Conservation (phyloP, 2,329 filamentous ascomycete genomes). For the Myriosclerotinia curreyana region DNA sequence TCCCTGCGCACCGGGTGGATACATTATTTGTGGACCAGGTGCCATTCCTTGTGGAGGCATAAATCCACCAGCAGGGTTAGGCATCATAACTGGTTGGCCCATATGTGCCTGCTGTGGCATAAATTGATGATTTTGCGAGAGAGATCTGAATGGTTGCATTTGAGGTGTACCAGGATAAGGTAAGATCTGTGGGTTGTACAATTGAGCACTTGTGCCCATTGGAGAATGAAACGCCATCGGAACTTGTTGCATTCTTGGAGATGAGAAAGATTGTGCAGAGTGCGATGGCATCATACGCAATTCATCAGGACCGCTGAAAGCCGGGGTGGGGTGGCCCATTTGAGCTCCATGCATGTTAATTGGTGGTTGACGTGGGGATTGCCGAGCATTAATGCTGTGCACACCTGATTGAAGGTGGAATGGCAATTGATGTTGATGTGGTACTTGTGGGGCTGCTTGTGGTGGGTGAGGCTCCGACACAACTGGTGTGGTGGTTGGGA, state of each 20-base stretch:
- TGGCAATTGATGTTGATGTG: conserved; percentile 81
- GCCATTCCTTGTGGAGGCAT: conserved; percentile 73
- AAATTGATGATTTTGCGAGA: conserved; percentile 70
- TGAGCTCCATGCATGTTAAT: conserved; percentile 75
- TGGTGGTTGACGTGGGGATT: conserved; percentile 71
- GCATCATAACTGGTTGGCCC: conserved; percentile 77
- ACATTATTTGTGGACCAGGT: conserved; percentile 77
- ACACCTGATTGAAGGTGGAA: conserved; percentile 75
- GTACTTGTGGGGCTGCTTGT: conserved; percentile 67
- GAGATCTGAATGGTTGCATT: conserved; percentile 68
- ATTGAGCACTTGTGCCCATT: conserved; percentile 66
- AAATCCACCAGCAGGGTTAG: conserved; percentile 65
- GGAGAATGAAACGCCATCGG: conserved; percentile 70
- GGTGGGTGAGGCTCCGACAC: conserved; percentile 59
- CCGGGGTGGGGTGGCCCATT: conserved; percentile 62
- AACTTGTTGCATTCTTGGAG: conserved; percentile 71
- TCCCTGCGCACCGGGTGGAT: conserved; percentile 62
- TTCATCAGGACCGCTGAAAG: conserved; percentile 73
- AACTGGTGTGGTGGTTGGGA: conserved; percentile 55
- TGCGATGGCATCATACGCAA: conserved; percentile 83
- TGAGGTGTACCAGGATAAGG: conserved; percentile 67
- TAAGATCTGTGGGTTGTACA: conserved; percentile 71
- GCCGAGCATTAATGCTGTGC: conserved; percentile 63
- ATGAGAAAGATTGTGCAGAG: conserved; percentile 80
- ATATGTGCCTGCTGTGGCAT: conserved; percentile 70